Evolutionary conservation across 176 grass and related monocot species (phyloP), one percentile per base, ranked within the genome.

Genomic region (Paspalum vaginatum): DNA sequence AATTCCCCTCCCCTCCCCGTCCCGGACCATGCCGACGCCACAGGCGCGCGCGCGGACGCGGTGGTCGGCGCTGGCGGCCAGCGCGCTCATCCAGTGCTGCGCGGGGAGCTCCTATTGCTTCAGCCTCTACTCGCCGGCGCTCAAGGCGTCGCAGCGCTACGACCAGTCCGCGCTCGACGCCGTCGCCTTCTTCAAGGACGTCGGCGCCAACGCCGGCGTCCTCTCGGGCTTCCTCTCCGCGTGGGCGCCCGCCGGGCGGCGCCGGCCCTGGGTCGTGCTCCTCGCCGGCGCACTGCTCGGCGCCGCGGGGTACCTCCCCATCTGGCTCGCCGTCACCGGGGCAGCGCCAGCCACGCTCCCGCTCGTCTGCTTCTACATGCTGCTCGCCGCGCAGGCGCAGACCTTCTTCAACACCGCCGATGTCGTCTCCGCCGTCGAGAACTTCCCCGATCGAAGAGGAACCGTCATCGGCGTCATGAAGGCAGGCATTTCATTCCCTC

Each of bases 391-490:
- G 5, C 94, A 97, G 38, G 82, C 94, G 27, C 94, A 97, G 89
- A 97, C 94, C n/a, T 97, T 94, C 85, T 56, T 85, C 64, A 97
- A 97, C 65, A 97, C 91, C 6, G 89, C 91, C 0, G 79, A 97
- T 3, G 91, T 94, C n/a, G 91, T 97, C 57, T 88, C 89, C 8
- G 87, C 91, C 12, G 94, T 97, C 17, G 87, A 94, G 83, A 97
- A 97, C 77, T 97, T 97, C 27, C 91, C 91, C 2, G 80, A 90
- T 42, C 87, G 89, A 21, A 77, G 94, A 2, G 94, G 94, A 77
- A 94, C 94, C 39, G 87, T 94, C 71, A 97, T 97, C 79, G 94
- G 94, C 68, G 94, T 94, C 89, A 94, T 97, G 94, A 97, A 97
- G 92, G 94, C 92, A 2, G 66, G 6, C 41, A 10, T 40, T 8